Evolutionary conservation across 1,284 basidiomycete genomes (phyloP).

Genomic region (Leccinum variabile): DNA sequence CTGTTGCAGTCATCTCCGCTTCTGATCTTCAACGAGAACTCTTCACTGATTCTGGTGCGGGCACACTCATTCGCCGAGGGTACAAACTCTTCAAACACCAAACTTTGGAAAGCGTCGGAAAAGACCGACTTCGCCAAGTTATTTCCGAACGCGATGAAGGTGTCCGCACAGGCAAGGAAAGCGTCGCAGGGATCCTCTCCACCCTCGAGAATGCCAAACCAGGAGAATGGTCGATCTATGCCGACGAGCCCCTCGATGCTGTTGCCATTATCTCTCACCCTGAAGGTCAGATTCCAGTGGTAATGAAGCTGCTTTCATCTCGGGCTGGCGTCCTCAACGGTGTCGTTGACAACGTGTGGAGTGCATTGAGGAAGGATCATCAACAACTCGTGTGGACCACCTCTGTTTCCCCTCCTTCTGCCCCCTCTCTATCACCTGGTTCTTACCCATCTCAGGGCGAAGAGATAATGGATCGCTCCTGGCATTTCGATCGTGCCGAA

Average conservation of each 20-base stretch:
- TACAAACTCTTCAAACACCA: conserved; percentile 96
- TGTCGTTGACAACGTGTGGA: conserved; percentile 97
- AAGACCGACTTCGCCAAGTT: conserved; percentile 90
- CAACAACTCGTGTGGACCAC: conserved; percentile 96
- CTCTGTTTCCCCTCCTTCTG: conserved; percentile 47
- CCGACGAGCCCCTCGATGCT: conserved; percentile 95
- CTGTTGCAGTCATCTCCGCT: conserved; percentile 96
- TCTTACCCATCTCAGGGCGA: conserved; percentile 57
- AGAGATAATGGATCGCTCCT: conserved; percentile 80
- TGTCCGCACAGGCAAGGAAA: conserved; percentile 80
- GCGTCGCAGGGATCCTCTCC: conserved; percentile 87
- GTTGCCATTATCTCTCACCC: conserved; percentile 95
- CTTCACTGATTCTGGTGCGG: conserved; percentile 97
- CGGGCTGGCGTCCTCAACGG: conserved; percentile 90
- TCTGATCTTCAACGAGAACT: conserved; percentile 95
- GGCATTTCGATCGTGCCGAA: conserved; percentile 99
- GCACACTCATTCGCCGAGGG: conserved; percentile 95
- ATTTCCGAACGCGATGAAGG: conserved; percentile 95
- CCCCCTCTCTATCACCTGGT: conserved; percentile 11
- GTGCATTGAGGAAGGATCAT: conserved; percentile 93
- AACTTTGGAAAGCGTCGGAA: conserved; percentile 81
- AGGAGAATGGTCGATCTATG: conserved; percentile 84
- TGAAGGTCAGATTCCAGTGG: conserved; percentile 84
- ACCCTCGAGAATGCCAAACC: conserved; percentile 73
- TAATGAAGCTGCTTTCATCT: conserved; percentile 90